phyloP scores from a whole-genome alignment of 257 asterid species.

The Mentha longifolia region DNA sequence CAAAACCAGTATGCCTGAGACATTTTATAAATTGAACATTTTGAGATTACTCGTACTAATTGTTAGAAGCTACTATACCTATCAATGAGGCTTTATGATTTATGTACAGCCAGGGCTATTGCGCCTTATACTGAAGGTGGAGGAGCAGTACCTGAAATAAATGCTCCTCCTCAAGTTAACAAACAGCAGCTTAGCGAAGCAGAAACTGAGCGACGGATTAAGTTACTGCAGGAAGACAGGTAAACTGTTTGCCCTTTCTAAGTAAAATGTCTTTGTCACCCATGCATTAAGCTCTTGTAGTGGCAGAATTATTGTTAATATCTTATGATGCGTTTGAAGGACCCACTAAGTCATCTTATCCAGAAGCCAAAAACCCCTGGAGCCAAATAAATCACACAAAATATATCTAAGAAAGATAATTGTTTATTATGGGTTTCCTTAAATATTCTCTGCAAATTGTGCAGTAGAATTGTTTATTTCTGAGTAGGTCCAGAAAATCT shows the following conservation, averaged over 20 bases:
- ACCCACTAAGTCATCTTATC: conserved; percentile 18
- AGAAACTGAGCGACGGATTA: conserved; percentile 82
- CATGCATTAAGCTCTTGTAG: neutral
- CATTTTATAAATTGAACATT: conserved; percentile 7
- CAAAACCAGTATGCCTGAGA: conserved; percentile 15
- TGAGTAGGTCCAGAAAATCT: conserved; percentile 11
- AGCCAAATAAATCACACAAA: conserved; percentile 15
- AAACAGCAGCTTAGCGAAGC: conserved; percentile 77
- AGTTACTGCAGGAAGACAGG: conserved; percentile 83
- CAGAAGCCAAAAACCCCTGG: conserved; percentile 17
- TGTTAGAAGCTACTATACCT: conserved; percentile 28
- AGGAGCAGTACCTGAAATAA: conserved; percentile 48
- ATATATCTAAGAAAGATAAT: neutral
- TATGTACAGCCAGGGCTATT: conserved; percentile 73
- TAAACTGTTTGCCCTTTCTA: conserved; percentile 36
- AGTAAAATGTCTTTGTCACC: neutral
- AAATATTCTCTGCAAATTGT: neutral
- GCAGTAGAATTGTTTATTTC: conserved; percentile 10
- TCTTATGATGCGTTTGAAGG: conserved; percentile 29
- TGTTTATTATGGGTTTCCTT: neutral
- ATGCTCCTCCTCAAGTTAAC: conserved; percentile 49
- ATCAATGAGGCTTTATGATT: conserved; percentile 12
- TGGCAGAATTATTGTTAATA: conserved; percentile 18
- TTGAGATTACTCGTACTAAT: too few relatives aligned
- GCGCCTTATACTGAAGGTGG: conserved; percentile 62